Evolutionary conservation across 345 rosid genomes (phyloP), one percentile per base, ranked within the genome.

Genomic region (Citropsis articulata): DNA sequence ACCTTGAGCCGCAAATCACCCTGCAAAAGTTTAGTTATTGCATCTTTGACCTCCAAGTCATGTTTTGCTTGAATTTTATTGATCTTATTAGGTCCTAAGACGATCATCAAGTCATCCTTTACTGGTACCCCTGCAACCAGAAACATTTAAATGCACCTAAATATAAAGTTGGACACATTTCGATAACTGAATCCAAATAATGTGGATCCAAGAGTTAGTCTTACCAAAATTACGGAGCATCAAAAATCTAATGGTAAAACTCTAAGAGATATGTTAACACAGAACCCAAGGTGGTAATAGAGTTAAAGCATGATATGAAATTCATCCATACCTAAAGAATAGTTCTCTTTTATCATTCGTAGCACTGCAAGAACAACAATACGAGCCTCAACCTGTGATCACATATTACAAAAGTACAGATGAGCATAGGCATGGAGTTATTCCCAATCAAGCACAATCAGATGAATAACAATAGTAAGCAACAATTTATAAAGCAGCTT

Each of bases 351-450:
- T 81, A 94, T 91, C 98, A 92, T 92, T 69, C 91, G 86, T 57
- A 92, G 86, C 80, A 93, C 95, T 38, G 99, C 97, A 63, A 96
- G 91, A 82, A 94, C 91, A 78, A 96, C 91, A 64, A 94, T 95
- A 76, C 98, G 94, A 80, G 94, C 92, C 85, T 96, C 98, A 81
- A 92, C 91, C 98, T 96, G 89, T 82, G 79, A 65, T 55, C 71
- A 78, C 73, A 70, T 55, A 85, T 79, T 71, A 61, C 42, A 78
- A 48, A 79, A 59, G 73, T 27, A 57, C 68, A 77, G 12, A 70
- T 77, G 67, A 72, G 19, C 12, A 9, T 18, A 61, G 36, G 27
- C 31, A 25, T 13, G 12, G 13, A 56, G 13, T 28, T 69, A 57
- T 6, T 55, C 36, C 19, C 5, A 62, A 31, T 27, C 14, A 62